Conservation (phyloP, 768 basidiomycete species). For the Mrakia blollopis region DNA sequence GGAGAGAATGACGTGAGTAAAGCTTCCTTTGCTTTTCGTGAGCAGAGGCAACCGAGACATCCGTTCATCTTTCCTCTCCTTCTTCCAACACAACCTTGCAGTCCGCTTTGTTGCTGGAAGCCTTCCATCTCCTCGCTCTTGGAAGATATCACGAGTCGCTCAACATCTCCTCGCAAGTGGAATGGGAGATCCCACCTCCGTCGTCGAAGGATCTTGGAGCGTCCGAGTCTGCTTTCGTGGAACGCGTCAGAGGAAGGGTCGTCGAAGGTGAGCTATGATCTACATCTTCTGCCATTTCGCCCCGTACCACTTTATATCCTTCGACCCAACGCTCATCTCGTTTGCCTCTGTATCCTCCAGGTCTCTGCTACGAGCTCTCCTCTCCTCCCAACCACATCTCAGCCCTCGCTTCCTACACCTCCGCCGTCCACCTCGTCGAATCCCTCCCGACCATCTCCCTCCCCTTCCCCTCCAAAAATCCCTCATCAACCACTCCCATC, state of each 20-base stretch:
- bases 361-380: slow-evolving; percentile 63
- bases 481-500: slow-evolving; percentile 28
- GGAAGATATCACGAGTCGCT: slow-evolving; percentile 14
- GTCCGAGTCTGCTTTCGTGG: slow-evolving; percentile 59
- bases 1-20: slow-evolving; percentile 33
- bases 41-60: background rate
- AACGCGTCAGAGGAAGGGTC: slow-evolving; percentile 69
- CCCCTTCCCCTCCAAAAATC: slow-evolving; percentile 24
- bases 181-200: background rate
- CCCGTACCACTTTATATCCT: too few relatives aligned
- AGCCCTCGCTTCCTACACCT: slow-evolving; percentile 39
- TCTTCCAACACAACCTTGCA: background rate
- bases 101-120: slow-evolving; percentile 8
- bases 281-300: too few relatives aligned
- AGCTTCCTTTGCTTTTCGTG: background rate
- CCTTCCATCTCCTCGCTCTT: slow-evolving; percentile 24
- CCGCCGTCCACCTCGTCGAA: slow-evolving; percentile 35
- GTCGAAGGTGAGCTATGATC: slow-evolving; percentile 59
- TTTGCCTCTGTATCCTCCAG: slow-evolving; percentile 40
- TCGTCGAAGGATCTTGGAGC: background rate
- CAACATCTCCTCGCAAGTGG: background rate
- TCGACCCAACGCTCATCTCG: background rate
- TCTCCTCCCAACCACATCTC: slow-evolving; percentile 30
- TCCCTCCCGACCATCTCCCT: slow-evolving; percentile 32
- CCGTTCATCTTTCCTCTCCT: background rate